Percentiles rank a stretch among this genome's conserved stretches.
phyloP scores from a whole-genome alignment of 2,329 filamentous ascomycete species.

The Fusarium kyushuense region DNA sequence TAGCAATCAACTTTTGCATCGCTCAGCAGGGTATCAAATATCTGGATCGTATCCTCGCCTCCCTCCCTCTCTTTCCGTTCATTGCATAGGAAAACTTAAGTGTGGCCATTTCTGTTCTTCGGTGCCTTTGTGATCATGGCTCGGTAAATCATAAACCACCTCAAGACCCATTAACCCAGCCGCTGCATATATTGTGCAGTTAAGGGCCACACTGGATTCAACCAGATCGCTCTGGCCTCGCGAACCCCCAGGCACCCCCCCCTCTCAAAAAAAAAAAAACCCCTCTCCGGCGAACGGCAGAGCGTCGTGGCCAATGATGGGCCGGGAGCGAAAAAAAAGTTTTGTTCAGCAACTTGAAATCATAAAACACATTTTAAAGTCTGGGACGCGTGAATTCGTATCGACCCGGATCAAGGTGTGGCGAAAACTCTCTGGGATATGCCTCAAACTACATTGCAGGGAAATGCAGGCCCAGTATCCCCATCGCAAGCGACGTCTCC shows the following conservation, averaged over 20 bases:
- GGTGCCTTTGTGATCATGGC: conserved; percentile 11
- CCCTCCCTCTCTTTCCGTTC: neutral
- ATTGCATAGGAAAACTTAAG: conserved; percentile 5
- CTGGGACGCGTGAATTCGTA: conserved; percentile 37
- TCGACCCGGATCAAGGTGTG: conserved; percentile 25
- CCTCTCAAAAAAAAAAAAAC: neutral
- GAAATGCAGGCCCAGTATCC: conserved; percentile 4
- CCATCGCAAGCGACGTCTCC: conserved; percentile 9
- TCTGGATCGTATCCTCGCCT: conserved; percentile 26
- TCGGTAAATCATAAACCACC: conserved; percentile 18
- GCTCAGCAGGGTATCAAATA: conserved; percentile 32
- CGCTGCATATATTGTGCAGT: conserved; percentile 25
- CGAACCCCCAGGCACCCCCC: too few species aligned
- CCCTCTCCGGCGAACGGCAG: too few species aligned
- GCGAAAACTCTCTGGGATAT: conserved; percentile 22
- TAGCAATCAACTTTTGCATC: conserved; percentile 23
- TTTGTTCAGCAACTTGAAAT: conserved; percentile 26
- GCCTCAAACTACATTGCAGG: conserved; percentile 6
- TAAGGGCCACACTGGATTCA: conserved; percentile 30
- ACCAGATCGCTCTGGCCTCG: conserved; percentile 23
- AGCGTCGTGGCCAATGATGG: conserved; percentile 36
- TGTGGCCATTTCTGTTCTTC: conserved; percentile 12
- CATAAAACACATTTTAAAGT: conserved; percentile 40
- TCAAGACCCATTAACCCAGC: conserved; percentile 9
- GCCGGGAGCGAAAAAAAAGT: conserved; percentile 17